Percentiles rank a stretch among this genome's conserved stretches.
Conservation (phyloP, 202 grass and related monocot genomes). For the Digitaria exilis region DNA sequence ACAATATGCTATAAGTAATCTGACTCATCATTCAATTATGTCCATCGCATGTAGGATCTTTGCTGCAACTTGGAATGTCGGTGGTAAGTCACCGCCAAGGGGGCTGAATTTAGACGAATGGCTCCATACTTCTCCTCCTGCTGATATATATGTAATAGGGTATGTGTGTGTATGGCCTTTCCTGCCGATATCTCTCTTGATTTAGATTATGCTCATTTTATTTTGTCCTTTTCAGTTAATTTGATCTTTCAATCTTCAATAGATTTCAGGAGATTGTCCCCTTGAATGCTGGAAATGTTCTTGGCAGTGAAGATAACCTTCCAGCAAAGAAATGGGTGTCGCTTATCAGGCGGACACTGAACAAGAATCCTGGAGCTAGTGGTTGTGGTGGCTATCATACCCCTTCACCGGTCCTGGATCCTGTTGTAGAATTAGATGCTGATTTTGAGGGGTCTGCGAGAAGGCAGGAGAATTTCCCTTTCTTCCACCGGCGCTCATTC, state of each 20-base stretch:
- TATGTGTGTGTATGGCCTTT: constrained; percentile 24
- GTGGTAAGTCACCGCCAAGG: constrained; percentile 77
- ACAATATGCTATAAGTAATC: constrained; percentile 25
- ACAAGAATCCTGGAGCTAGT: constrained; percentile 58
- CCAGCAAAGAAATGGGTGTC: constrained; percentile 90
- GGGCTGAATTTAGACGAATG: constrained; percentile 87
- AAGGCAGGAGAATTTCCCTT: constrained; percentile 61
- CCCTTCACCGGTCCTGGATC: constrained; percentile 63
- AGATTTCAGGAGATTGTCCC: constrained; percentile 98
- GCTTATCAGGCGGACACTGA: constrained; percentile 74
- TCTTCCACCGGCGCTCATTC: constrained; percentile 76
- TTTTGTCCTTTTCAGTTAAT: constrained; percentile 21
- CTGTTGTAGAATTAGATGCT: constrained; percentile 72
- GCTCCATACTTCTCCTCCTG: constrained; percentile 81
- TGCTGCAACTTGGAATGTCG: constrained; percentile 89
- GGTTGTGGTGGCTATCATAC: constrained; percentile 55
- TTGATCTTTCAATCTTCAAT: constrained; percentile 15
- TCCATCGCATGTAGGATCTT: constrained; percentile 67
- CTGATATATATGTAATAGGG: constrained; percentile 92
- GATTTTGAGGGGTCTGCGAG: constrained; percentile 77
- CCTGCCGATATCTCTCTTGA: constrained; percentile 6
- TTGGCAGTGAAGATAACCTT: constrained; percentile 80
- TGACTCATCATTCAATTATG: constrained; percentile 11
- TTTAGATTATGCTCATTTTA: not conserved
- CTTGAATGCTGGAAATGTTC: constrained; percentile 92